Conservation (phyloP, 768 basidiomycete genomes). For the Tulasnella sp. region DNA sequence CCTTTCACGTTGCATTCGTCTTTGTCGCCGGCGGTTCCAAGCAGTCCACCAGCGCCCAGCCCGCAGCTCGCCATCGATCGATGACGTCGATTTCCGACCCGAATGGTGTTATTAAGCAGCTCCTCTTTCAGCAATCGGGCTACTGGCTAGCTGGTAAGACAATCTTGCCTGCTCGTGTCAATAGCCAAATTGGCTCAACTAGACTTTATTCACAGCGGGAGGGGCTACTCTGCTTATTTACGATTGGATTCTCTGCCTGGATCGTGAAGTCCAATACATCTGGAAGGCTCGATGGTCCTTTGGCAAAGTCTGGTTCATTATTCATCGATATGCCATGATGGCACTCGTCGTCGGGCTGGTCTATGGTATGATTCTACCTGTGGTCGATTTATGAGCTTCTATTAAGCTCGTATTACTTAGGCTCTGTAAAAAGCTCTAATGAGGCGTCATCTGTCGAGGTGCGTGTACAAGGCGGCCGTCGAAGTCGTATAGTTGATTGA, state of each 20-base stretch:
- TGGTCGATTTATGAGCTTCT: neutral
- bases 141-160: constrained; percentile 5
- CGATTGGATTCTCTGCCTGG: neutral
- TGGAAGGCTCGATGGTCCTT: constrained; percentile 19
- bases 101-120: neutral
- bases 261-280: neutral
- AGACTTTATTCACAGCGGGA: neutral
- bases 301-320: neutral
- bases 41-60: neutral
- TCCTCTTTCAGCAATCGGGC: neutral
- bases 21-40: neutral
- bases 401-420: neutral
- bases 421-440: neutral
- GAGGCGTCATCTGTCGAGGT: neutral
- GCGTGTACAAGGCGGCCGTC: neutral
- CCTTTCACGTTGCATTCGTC: neutral
- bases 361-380: neutral
- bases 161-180: neutral
- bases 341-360: neutral
- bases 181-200: neutral
- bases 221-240: constrained; percentile 1
- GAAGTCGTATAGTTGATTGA: too few relatives aligned
- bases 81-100: neutral
- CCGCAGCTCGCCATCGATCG: neutral
- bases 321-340: constrained; percentile 7